Evolutionary conservation across 169 alveolate genomes (phyloP), one percentile per base, ranked within the genome.

Genomic region (Eimeria tenella): DNA sequence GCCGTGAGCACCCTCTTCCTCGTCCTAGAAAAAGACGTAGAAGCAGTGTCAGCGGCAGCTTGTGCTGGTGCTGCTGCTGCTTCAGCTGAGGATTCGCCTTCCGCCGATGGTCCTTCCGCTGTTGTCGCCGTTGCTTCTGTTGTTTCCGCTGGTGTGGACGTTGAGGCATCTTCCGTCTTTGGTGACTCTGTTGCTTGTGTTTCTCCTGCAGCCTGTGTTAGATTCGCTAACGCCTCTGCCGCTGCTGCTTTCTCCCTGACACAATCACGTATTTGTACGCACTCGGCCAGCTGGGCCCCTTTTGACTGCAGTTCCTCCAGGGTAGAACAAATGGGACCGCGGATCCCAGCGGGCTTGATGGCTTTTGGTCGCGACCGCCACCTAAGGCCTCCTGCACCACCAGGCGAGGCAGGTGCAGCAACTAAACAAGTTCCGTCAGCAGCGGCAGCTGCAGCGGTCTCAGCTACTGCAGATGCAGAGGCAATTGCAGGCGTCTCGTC

Each of bases 181-280:
- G 79, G 25, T 74, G 84, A 31, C 0, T 4, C 0, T 74, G 84
- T 19, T 42, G 62, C 17, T n/a, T 10, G 60, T 74, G 62, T 62
- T 74, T 9, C 84, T 6, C 58, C 75, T 63, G 49, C 81, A 25
- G 58, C 81, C 63, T 7, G 79, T 55, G 60, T 49, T 56, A 50
- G 79, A 13, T 71, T 25, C 52, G 50, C 62, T 23, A 10, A 74
- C 42, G 63, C 70, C 19, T 8, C 89, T n/a, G n/a, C 62, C 13
- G 79, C 56, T 17, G 49, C 73, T 25, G 71, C 71, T 90, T 25
- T 68, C 73, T 49, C 89, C 31, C 60, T 65, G 49, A 17, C 73
- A 19, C 3, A 89, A 49, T 42, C 70, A 6, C 62, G 77, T 25
- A 4, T 88, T 25, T 88, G 87, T 4, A 23, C 86, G 5, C n/a